A percentile compares a stretch with the other conserved stretches of the same genome.
Conservation (phyloP, 345 rosid genomes). For the Durio zibethinus region DNA sequence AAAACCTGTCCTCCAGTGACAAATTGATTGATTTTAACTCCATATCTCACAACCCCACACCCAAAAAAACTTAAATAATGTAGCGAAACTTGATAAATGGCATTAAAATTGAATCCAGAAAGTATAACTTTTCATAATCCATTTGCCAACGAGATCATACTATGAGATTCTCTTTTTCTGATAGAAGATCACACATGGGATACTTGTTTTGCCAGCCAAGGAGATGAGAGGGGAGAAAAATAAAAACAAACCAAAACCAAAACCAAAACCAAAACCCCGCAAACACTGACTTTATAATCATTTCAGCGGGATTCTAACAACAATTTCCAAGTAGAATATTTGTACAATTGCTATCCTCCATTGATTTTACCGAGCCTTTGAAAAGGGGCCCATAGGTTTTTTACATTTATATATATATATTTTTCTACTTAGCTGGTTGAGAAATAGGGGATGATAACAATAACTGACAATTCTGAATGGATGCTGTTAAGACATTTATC, state of each 20-base stretch:
- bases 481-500: neutral
- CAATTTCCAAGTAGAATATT: constrained; percentile 6
- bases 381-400: neutral
- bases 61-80: too few species aligned
- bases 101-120: too few species aligned
- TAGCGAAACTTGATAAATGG: too few species aligned
- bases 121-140: too few species aligned
- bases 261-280: neutral
- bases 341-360: neutral
- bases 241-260: too few species aligned
- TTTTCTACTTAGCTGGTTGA: neutral
- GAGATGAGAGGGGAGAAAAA: neutral
- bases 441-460: neutral
- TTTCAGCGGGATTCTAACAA: neutral
- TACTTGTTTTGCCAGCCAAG: neutral
- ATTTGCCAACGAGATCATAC: too few species aligned
- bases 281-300: neutral
- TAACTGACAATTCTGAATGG: neutral
- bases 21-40: too few species aligned
- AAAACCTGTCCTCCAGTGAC: too few species aligned
- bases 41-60: too few species aligned
- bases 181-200: too few species aligned
- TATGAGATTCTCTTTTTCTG: too few species aligned
- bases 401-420: neutral
- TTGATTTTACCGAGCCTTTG: neutral